phyloP scores from a whole-genome alignment of 371 early-diverging fungal genomes.

The Apophysomyces sp. region DNA sequence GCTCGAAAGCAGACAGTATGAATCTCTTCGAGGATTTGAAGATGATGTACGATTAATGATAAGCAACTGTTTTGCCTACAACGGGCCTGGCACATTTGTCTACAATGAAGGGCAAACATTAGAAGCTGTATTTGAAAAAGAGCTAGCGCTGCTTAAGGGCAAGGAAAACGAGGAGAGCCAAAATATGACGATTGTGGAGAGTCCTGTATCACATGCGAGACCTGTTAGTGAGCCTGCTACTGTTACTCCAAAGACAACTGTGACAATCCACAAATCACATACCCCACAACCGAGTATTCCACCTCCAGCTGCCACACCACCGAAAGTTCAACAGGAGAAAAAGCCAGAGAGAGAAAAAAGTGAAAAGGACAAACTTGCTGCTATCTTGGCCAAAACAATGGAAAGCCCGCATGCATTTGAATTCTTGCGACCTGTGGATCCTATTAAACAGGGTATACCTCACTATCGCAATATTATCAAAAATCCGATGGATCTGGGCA shows the following conservation, averaged over 20 bases:
- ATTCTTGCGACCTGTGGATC: slow-evolving; percentile 52
- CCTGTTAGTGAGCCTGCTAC: neutral
- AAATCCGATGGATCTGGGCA: slow-evolving; percentile 96
- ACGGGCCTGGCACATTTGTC: slow-evolving; percentile 48
- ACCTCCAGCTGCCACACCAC: slow-evolving; percentile 2
- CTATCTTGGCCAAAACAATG: slow-evolving; percentile 28
- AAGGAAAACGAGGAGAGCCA: slow-evolving; percentile 24
- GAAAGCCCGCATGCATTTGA: slow-evolving; percentile 38
- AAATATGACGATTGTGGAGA: slow-evolving; percentile 53
- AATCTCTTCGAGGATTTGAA: slow-evolving; percentile 57
- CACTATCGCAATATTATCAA: slow-evolving; percentile 87
- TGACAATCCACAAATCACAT: neutral
- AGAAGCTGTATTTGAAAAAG: slow-evolving; percentile 43
- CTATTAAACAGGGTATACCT: slow-evolving; percentile 41
- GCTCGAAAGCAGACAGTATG: slow-evolving; percentile 63
- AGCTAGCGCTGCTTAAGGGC: slow-evolving; percentile 41
- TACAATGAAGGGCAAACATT: slow-evolving; percentile 47
- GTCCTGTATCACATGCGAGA: slow-evolving; percentile 15
- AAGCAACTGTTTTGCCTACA: slow-evolving; percentile 57
- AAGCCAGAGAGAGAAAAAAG: slow-evolving; percentile 7
- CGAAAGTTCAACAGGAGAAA: slow-evolving; percentile 9
- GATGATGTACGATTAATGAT: slow-evolving; percentile 62
- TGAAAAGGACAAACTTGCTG: slow-evolving; percentile 31
- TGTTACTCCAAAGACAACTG: slow-evolving; percentile 6
- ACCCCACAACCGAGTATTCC: neutral